Conservation (phyloP, 2,329 filamentous ascomycete species). For the Ceratocystis ficicola region DNA sequence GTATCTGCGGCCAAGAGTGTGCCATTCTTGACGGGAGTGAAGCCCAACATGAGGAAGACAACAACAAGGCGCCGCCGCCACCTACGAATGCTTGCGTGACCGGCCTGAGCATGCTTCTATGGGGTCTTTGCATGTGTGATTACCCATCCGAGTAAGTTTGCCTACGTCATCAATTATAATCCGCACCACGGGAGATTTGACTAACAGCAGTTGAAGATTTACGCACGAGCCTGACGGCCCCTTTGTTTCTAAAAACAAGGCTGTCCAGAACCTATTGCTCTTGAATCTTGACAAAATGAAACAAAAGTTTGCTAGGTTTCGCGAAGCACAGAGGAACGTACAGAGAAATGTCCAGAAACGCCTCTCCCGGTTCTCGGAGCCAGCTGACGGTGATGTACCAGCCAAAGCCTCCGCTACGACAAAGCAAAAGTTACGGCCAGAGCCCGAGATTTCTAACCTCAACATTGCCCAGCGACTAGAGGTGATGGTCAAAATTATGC, state of each 20-base stretch:
- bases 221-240: neutral
- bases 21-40: neutral
- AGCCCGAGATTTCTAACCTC: neutral
- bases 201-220: neutral
- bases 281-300: neutral
- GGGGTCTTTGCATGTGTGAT: neutral
- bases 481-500: constrained; percentile 11
- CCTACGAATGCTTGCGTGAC: neutral
- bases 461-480: neutral
- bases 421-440: neutral
- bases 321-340: neutral
- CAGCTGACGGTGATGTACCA: neutral
- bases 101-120: constrained; percentile 8
- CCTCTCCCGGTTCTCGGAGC: constrained; percentile 2
- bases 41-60: neutral
- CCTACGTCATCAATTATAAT: neutral
- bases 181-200: neutral
- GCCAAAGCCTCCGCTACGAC: neutral
- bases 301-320: neutral
- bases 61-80: neutral
- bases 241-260: neutral
- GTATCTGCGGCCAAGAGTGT: constrained; percentile 3
- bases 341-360: constrained; percentile 2
- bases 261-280: neutral
- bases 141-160: neutral